Conservation (phyloP, 805 yeast species). For the Wickerhamomyces ciferrii region DNA sequence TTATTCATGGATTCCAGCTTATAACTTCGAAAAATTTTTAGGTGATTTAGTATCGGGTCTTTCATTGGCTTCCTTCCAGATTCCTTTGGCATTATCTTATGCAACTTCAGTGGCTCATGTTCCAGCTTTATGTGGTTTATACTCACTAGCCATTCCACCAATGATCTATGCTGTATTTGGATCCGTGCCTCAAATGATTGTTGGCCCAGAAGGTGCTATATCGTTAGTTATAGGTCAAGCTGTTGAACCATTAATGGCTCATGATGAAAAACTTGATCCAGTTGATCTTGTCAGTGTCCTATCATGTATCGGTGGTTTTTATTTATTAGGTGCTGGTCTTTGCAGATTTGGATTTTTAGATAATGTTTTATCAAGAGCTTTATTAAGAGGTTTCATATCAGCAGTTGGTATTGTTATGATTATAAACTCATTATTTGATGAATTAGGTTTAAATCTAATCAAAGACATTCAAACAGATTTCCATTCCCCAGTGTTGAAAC, state of each 20-base stretch:
- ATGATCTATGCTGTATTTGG: constrained; percentile 75
- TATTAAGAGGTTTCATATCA: constrained; percentile 77
- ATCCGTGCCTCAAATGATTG: constrained; percentile 82
- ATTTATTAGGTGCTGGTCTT: constrained; percentile 67
- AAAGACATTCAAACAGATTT: constrained; percentile 43
- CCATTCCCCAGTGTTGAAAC: constrained; percentile 69
- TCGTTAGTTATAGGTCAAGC: constrained; percentile 80
- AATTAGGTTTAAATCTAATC: constrained; percentile 59
- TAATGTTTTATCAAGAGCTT: constrained; percentile 69
- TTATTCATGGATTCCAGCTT: constrained; percentile 59
- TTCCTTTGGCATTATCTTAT: constrained; percentile 70
- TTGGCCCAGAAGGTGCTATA: constrained; percentile 89
- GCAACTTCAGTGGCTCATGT: constrained; percentile 83
- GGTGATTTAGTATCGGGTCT: constrained; percentile 80
- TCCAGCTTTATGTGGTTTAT: constrained; percentile 75
- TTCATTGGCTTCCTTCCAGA: constrained; percentile 84
- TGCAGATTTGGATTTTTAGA: constrained; percentile 85
- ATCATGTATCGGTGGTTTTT: constrained; percentile 71
- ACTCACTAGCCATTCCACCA: constrained; percentile 74
- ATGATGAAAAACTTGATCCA: constrained; percentile 34
- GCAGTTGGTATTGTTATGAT: constrained; percentile 86
- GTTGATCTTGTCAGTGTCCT: constrained; percentile 62
- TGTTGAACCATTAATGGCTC: constrained; percentile 49
- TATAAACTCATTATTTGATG: constrained; percentile 65
- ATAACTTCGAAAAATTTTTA: constrained; percentile 31